Evolutionary conservation across 352 stramenopile genomes (phyloP), one percentile per base, ranked within the genome.

Genomic region (Phytopythium montanum): DNA sequence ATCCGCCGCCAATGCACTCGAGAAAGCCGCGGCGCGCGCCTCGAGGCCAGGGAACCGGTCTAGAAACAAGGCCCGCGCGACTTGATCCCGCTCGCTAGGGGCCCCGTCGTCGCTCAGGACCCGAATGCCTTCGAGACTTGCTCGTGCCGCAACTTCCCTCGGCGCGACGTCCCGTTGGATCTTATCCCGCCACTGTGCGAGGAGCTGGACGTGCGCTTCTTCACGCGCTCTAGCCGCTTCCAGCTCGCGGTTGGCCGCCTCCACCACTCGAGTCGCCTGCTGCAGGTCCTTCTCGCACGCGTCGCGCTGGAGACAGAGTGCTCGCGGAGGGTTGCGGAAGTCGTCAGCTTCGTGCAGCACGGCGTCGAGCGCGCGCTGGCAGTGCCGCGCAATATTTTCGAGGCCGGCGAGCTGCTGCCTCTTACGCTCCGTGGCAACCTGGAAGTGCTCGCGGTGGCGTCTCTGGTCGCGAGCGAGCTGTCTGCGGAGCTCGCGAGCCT

Each of bases 41-140:
- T 90, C 79, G 16, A 90, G 61, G 0, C 76, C 74, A 41, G 85
- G 81, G 61, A 94, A 94, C 25, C 68, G 70, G 44, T 72, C 64
- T 0, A 94, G 62, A 64, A 89, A 92, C 19, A 88, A 58, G n/a
- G 79, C 69, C 4, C 76, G 73, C 21, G 78, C 70, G 7, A 83
- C 63, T 34, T 2, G 23, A 3, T 59, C 53, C 12, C 23, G 36
- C 25, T 49, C 51, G 51, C 51, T 46, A 6, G 33, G 31, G 84
- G 66, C 39, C 85, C 81, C 54, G 69, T 76, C 4, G 66, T 61
- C 16, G 28, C 25, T 23, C 9, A 59, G 38, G 2, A 50, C 23
- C 21, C 53, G 53, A n/a, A 26, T 74, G 66, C 33, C 56, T 56
- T 46, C 56, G 25, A 61, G 33, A 31, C 53, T 59, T 3, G 23